Conservation (phyloP, 495 filamentous ascomycete genomes). For the Evansstolkia leycettana region DNA sequence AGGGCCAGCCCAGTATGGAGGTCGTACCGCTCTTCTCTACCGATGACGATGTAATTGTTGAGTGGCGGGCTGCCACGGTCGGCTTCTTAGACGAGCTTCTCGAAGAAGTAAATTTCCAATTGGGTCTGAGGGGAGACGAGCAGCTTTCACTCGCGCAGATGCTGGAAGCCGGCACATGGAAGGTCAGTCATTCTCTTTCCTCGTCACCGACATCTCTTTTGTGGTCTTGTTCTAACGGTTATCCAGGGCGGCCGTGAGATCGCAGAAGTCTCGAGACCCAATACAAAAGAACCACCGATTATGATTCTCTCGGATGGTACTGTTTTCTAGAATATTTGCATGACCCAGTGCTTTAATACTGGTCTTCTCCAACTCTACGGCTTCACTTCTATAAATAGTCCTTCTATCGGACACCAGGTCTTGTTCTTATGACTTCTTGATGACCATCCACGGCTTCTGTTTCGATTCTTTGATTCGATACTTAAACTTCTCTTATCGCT, state of each 20-base stretch:
- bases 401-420: conserved; percentile 8
- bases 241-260: conserved; percentile 84
- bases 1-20: conserved; percentile 60
- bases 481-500: neutral
- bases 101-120: conserved; percentile 47
- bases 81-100: conserved; percentile 53
- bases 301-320: conserved; percentile 94
- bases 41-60: conserved; percentile 58
- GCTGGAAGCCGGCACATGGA: conserved; percentile 65
- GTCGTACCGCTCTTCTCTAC: conserved; percentile 52
- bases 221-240: conserved; percentile 13
- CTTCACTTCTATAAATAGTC: conserved; percentile 4
- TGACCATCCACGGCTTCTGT: conserved; percentile 9
- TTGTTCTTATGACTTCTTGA: conserved; percentile 26
- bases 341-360: conserved; percentile 12
- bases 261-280: conserved; percentile 87
- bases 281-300: conserved; percentile 94
- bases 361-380: conserved; percentile 8
- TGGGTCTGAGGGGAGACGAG: conserved; percentile 40
- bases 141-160: conserved; percentile 51
- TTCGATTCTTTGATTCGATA: neutral
- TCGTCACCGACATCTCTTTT: neutral
- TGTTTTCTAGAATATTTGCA: conserved; percentile 59
- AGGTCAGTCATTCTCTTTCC: conserved; percentile 43
- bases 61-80: conserved; percentile 57